phyloP scores from a whole-genome alignment of 805 yeast genomes.

The Hemisphaericaspora nanyangensis region DNA sequence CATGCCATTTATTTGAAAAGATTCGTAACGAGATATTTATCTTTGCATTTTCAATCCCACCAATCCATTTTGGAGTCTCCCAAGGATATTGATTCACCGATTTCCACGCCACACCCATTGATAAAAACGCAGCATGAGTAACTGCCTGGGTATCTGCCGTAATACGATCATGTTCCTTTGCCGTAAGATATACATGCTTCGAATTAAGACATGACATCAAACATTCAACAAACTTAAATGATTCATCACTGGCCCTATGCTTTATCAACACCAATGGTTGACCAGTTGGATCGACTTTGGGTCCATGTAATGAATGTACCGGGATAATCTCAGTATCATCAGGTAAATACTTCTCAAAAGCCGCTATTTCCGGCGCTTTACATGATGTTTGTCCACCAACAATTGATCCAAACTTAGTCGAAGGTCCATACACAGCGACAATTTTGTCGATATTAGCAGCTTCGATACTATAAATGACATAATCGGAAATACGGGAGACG shows the following conservation, averaged over 20 bases:
- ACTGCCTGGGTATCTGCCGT: constrained; percentile 99
- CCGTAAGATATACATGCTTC: constrained; percentile 69
- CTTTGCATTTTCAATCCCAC: constrained; percentile 95
- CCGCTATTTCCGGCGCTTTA: constrained; percentile 82
- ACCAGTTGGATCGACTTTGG: constrained; percentile 80
- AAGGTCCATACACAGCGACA: constrained; percentile 76
- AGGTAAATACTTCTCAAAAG: constrained; percentile 77
- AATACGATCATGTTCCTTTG: constrained; percentile 87
- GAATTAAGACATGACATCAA: constrained; percentile 74
- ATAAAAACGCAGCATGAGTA: constrained; percentile 93
- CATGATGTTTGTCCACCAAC: constrained; percentile 99
- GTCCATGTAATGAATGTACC: constrained; percentile 93
- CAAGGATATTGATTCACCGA: constrained; percentile 83
- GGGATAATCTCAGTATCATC: constrained; percentile 77
- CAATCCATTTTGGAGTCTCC: constrained; percentile 81
- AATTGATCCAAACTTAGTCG: constrained; percentile 80
- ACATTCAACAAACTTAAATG: constrained; percentile 56
- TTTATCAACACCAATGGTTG: constrained; percentile 88
- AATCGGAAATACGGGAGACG: constrained; percentile 80
- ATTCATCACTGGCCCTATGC: constrained; percentile 59
- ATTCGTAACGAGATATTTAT: constrained; percentile 89
- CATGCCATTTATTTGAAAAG: constrained; percentile 95
- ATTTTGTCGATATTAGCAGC: constrained; percentile 78
- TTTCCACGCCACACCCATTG: constrained; percentile 98
- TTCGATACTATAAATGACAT: constrained; percentile 86